Base-by-base conservation (phyloP, 2,329 filamentous ascomycete genomes). In the Seiridium cupressi region DNA sequence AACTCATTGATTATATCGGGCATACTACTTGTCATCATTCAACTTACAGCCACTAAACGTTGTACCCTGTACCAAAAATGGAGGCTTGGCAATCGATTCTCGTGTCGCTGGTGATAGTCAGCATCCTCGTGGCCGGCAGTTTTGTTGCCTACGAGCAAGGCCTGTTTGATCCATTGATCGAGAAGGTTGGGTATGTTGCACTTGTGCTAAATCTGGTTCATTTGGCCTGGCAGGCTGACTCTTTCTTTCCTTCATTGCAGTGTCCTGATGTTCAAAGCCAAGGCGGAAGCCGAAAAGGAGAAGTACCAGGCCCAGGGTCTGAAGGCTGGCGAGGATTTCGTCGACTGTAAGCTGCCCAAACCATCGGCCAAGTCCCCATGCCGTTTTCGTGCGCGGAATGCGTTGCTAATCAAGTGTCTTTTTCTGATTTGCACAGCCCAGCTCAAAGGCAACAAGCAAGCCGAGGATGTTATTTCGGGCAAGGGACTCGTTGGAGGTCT, bases 261-360 rank as follows among this genome's bases (percentile, higher is more conserved):
- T 1, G 68, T 74, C 32, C 70, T 71, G 57, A 61, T 76, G 55
- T 74, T 77, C 67, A 77, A 78, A 66, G 73, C 74, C 38, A 73
- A 78, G 66, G 76, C 73, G 0, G 70, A 75, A 64, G 74, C 74
- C 6, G 75, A 78, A 64, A 69, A 72, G 46, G 75, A 77, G 64
- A 73, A 74, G 58, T 64, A 76, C 63, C 66, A 76, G 62, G 72
- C 73, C 7, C 63, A 76, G 63, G 76, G 76, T 1, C 62, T 55
- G 13, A 44, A 55, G 40, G 53, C 53, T 18, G 53, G 54, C 54
- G 54, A 76, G 60, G 75, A 77, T 63, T 77, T 76, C 61, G 51
- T 73, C 3, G 70, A 70, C 58, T 68, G 74, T 76, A 59, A 67
- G 69, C 66, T 26, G 18, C 18, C 2, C 18, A 26, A 26, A 26